Evolutionary conservation across 495 filamentous ascomycete genomes (phyloP), one percentile per base, ranked within the genome.

Genomic region (Pyronema omphalodes): DNA sequence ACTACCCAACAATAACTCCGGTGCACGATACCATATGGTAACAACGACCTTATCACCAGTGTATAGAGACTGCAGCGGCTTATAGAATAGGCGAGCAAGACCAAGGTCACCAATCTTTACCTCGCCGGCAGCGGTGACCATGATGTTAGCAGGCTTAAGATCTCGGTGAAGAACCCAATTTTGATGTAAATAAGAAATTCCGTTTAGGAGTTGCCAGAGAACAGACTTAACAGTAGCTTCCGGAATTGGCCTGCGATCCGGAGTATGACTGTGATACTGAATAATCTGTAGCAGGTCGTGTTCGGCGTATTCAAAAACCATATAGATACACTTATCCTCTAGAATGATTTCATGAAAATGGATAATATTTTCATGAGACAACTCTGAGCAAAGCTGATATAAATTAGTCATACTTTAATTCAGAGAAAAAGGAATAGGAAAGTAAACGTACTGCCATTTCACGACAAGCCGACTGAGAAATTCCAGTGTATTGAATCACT

Each of bases 261-360:
- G 83, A 5, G 12, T 45, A 55, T 93, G 85, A 1, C 86, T 89
- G 70, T 99, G 91, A 62, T 95, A 87, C 65, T 99, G 91, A 60
- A 99, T 94, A 57, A 99, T 96, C 68, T 96, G 93, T 19, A 99
- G 74, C 41, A 99, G 73, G 66, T 99, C 91, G 68, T 87, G 91
- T 68, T 99, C 91, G 58, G 88, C 89, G 65, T 94, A 99, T 68
- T 96, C 91, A 63, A 99, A 99, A 15, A 99, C 88, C 86, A 99
- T 99, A 69, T 88, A 96, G 63, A 99, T 99, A 71, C 88, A 95
- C 70, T 95, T 96, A 68, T 93, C 87, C 69, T 99, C 88, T 11
- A 99, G 73, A 63, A 96, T 95, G 61, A 95, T 99, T 67, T 99
- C 91, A 58, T 89, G 78, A 33, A 94, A 75, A 55, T 82, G 77